These are phyloP conservation scores for Nemania sp. DNA, from an alignment of 2,329 filamentous ascomycete genomes.

Conservation along the genomic window DNA sequence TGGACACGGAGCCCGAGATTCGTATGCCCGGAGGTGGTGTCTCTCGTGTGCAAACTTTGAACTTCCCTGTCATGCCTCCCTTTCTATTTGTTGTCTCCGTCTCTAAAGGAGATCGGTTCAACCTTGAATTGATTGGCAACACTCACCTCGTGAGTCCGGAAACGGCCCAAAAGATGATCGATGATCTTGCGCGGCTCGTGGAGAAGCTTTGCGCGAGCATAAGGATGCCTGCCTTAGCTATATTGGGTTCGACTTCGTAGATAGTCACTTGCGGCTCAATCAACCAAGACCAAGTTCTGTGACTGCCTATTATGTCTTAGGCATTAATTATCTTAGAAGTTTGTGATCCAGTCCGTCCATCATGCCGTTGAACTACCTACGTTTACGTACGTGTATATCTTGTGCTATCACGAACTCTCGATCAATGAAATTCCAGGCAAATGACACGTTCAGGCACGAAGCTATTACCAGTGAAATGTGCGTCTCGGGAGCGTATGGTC, in stretches of 20 bases:
- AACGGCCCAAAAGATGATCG: neutral
- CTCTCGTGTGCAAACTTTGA: neutral
- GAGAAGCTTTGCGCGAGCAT: conserved; percentile 1
- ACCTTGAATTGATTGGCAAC: conserved; percentile 7
- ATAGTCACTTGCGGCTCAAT: neutral
- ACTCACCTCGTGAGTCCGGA: conserved; percentile 10
- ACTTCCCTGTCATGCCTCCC: neutral
- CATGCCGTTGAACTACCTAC: neutral
- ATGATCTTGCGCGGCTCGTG: neutral
- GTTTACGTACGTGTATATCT: neutral
- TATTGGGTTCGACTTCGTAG: neutral
- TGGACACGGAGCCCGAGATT: conserved; percentile 10
- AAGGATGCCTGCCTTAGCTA: neutral
- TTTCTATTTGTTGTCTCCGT: conserved; percentile 8
- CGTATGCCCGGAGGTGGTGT: neutral
- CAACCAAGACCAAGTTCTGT: neutral
- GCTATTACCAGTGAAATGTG: neutral
- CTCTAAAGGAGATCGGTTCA: neutral
- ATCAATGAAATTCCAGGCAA: neutral
- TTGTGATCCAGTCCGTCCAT: neutral
- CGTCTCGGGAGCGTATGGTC: neutral
- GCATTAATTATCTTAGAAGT: neutral
- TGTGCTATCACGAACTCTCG: neutral
- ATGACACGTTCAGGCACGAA: neutral
- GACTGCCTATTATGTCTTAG: neutral